A percentile compares a stretch with the other conserved stretches of the same genome.
Evolutionary conservation across 805 yeast genomes (phyloP).

Genomic region (Sugiyamaella valdiviana): DNA sequence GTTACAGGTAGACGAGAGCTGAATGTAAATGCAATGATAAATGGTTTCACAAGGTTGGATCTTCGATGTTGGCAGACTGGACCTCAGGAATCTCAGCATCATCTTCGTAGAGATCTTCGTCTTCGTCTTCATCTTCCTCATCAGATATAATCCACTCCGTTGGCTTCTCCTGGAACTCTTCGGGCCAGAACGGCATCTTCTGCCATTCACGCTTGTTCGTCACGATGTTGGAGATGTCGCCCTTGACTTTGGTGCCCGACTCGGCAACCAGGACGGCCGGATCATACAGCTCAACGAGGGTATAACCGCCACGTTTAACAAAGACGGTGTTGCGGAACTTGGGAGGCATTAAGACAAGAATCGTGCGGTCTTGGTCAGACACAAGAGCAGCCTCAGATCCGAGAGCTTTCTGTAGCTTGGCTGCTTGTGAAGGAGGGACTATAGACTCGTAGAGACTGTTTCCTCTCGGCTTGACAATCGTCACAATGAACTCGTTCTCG

Average conservation of each 20-base stretch:
- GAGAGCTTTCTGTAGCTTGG: slow-evolving; percentile 4
- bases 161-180: slow-evolving; percentile 24
- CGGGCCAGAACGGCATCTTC: slow-evolving; percentile 29
- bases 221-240: slow-evolving; percentile 32
- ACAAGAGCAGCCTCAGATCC: not conserved
- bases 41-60: too few species aligned
- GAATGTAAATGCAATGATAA: not conserved
- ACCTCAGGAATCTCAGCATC: not conserved
- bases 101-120: slow-evolving; percentile 11
- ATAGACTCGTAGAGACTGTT: slow-evolving; percentile 29
- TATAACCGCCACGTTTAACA: slow-evolving; percentile 33
- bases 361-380: slow-evolving; percentile 4
- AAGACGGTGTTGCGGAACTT: slow-evolving; percentile 32
- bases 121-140: slow-evolving; percentile 22
- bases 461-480: slow-evolving; percentile 29
- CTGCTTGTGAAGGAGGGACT: slow-evolving; percentile 20
- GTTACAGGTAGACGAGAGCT: not conserved
- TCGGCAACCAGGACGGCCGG: slow-evolving; percentile 14
- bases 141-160: slow-evolving; percentile 19
- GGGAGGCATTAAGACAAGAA: slow-evolving; percentile 31
- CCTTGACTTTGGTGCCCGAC: slow-evolving; percentile 25
- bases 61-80: too few species aligned
- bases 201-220: slow-evolving; percentile 31
- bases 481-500: slow-evolving; percentile 27
- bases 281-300: slow-evolving; percentile 24